Evolutionary conservation across 2,329 filamentous ascomycete genomes (phyloP), one percentile per base, ranked within the genome.

Genomic region (Ophiostoma novo-ulmi): DNA sequence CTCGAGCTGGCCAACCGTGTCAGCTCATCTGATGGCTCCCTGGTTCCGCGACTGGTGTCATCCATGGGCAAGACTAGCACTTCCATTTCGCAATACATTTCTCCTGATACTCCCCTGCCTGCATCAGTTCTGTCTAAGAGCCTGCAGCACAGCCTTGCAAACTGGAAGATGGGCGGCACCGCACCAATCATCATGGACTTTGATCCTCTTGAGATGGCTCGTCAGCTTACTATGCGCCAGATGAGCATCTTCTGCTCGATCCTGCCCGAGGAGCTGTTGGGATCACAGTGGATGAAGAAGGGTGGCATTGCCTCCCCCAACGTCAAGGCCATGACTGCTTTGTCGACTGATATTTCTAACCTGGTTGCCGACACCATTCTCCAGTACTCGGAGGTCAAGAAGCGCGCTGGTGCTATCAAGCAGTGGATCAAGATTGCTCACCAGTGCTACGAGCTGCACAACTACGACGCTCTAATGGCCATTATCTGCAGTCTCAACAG

Each of bases 371-470:
- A 98, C 78, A 96, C 92, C 0, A 97, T 99, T 75, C 85, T 99
- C 17, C 88, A 92, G 70, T 86, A 93, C 71, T 86, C 91, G n/a
- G 95, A 98, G 78, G 89, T 91, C 36, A 98, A 98, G 86, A 97
- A 94, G 82, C 88, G 95, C 36, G 94, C 95, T 0, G 82, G 87
- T 1, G 88, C 93, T 69, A 95, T 99, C 81, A 98, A 99, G 82
- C 94, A 98, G 76, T 99, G 95, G 95, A 92, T 97, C 78, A 99
- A 98, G 83, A 89, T 98, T 75, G 93, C 92, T 0, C 86, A 91
- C 75, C 92, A 91, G 76, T 97, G 93, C 74, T 83, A 96, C 5
- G 92, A 95, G 76, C 85, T 98, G 36, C 91, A 95, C 81, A 99
- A 99, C 81, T 99, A 97, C 76, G 94, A 99, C 77, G 92, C 93